These are phyloP conservation scores for Trametes villosa DNA, from an alignment of 768 basidiomycete species.

Conservation along the genomic window DNA sequence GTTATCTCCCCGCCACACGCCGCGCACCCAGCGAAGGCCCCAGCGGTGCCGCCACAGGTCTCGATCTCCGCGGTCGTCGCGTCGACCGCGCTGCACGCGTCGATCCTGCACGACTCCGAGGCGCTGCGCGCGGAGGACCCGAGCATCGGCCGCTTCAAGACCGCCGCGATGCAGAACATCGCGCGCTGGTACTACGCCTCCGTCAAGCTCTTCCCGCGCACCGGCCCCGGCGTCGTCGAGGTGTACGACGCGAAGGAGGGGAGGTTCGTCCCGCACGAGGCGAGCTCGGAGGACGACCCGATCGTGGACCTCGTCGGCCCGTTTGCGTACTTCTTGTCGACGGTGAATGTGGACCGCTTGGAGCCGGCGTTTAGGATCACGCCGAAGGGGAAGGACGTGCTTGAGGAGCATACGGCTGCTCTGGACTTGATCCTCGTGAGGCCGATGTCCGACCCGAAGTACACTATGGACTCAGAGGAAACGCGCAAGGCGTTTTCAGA, in stretches of 20 bases:
- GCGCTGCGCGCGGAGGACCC: slow-evolving; percentile 68
- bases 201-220: slow-evolving; percentile 58
- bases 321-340: slow-evolving; percentile 85
- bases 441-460: slow-evolving; percentile 64
- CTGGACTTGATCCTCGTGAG: slow-evolving; percentile 81
- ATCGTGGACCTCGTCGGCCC: slow-evolving; percentile 66
- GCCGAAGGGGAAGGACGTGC: slow-evolving; percentile 53
- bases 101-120: slow-evolving; percentile 84
- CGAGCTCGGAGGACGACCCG: slow-evolving; percentile 34
- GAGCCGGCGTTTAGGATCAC: slow-evolving; percentile 82
- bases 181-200: slow-evolving; percentile 68
- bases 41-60: slow-evolving; percentile 26
- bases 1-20: slow-evolving; percentile 43
- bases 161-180: slow-evolving; percentile 79
- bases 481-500: slow-evolving; percentile 53
- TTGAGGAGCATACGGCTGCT: slow-evolving; percentile 44
- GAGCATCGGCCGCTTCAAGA: slow-evolving; percentile 83
- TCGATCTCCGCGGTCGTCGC: slow-evolving; percentile 79
- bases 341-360: slow-evolving; percentile 82
- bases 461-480: slow-evolving; percentile 45
- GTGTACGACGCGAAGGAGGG: slow-evolving; percentile 61
- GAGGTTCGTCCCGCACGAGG: slow-evolving; percentile 50
- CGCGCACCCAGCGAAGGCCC: slow-evolving; percentile 39
- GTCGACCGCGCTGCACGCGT: slow-evolving; percentile 85
- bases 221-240: slow-evolving; percentile 47